Percentiles rank a stretch among this genome's conserved stretches.
Evolutionary conservation across 2,329 filamentous ascomycete species (phyloP).

Genomic region (Botrytis galanthina): DNA sequence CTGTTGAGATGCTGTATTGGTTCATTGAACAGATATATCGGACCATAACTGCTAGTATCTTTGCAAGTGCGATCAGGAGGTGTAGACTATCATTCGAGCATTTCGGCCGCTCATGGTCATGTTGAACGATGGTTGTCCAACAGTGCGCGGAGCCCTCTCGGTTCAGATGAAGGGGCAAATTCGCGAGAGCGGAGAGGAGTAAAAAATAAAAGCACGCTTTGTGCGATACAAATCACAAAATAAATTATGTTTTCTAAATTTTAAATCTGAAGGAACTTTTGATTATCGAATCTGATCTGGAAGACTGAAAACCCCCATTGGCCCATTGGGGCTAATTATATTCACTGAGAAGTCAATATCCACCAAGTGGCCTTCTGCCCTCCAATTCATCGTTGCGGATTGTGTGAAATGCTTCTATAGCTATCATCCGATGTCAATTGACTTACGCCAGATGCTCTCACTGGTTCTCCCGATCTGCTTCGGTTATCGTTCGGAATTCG

Average conservation of each 20-base stretch:
- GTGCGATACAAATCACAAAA: neutral
- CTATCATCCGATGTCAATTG: neutral
- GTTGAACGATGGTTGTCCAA: neutral
- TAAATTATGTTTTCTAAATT: neutral
- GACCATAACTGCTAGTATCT: neutral
- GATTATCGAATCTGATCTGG: neutral
- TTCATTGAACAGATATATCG: neutral
- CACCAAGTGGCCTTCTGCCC: neutral
- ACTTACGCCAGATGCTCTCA: neutral
- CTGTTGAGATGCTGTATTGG: neutral
- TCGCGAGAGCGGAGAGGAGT: neutral
- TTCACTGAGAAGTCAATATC: neutral
- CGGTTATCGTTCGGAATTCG: neutral
- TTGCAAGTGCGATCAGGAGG: neutral
- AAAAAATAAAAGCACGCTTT: neutral
- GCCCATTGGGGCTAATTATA: neutral
- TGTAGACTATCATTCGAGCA: neutral
- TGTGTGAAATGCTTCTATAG: neutral
- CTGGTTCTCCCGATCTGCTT: neutral
- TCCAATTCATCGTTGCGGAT: neutral
- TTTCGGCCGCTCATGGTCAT: no score
- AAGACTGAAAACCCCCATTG: neutral
- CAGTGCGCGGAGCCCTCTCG: neutral
- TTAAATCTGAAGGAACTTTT: neutral
- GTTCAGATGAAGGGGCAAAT: neutral